These are phyloP conservation scores for Adansonia grandidieri DNA, from an alignment of 441 rosid genomes.

Conservation along the genomic window DNA sequence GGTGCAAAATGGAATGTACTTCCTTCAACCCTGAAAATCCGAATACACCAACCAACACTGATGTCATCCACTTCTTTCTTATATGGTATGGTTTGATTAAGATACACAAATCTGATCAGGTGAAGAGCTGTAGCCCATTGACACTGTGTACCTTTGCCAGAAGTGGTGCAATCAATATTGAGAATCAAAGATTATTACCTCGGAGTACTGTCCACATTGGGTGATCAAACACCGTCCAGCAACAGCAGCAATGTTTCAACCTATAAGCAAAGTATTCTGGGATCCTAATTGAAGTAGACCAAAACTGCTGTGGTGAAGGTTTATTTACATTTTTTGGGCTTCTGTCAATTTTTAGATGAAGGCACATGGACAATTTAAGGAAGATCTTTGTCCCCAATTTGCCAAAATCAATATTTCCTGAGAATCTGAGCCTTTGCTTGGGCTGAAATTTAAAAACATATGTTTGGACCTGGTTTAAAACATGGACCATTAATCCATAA, in stretches of 20 bases:
- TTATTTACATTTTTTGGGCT: not conserved
- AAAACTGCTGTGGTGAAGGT: not conserved
- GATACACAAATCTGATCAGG: slow-evolving; percentile 32
- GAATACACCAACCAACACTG: slow-evolving; percentile 26
- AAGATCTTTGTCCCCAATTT: not conserved
- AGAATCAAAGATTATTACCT: slow-evolving; percentile 16
- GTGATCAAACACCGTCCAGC: slow-evolving; percentile 24
- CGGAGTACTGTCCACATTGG: not conserved
- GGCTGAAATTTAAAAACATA: not conserved
- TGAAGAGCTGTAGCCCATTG: slow-evolving; percentile 14
- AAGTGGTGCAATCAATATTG: not conserved
- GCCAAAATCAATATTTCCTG: not conserved
- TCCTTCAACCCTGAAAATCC: slow-evolving; percentile 27
- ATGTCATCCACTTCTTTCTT: slow-evolving; percentile 15
- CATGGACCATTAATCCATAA: not conserved
- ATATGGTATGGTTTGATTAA: not conserved
- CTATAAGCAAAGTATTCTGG: not conserved
- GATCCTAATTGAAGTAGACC: not conserved
- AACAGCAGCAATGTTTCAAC: slow-evolving; percentile 4
- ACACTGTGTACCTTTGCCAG: slow-evolving; percentile 27
- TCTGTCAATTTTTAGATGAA: not conserved
- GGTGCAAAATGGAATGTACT: slow-evolving; percentile 42
- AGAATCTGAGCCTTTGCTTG: not conserved
- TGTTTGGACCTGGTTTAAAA: not conserved
- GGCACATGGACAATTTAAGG: not conserved